These are phyloP conservation scores for Leishmania lainsoni DNA, from an alignment of 208 protist genomes.

Conservation along the genomic window DNA sequence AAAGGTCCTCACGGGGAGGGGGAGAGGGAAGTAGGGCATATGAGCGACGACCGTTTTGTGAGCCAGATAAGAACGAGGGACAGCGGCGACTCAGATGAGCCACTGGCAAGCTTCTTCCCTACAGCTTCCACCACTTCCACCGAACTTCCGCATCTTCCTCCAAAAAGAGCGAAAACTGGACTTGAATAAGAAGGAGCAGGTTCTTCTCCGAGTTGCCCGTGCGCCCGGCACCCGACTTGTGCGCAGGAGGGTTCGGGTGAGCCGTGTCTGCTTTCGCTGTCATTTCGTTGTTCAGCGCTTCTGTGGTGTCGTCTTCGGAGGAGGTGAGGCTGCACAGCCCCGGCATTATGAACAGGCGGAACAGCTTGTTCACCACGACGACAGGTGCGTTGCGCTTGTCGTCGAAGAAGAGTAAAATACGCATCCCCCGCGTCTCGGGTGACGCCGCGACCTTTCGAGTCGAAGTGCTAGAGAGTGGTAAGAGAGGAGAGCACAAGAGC, in stretches of 20 bases:
- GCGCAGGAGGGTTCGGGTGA: background rate
- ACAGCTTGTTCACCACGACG: slow-evolving; percentile 63
- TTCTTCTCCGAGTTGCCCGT: slow-evolving; percentile 19
- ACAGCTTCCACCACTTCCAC: slow-evolving; percentile 62
- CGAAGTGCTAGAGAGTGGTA: slow-evolving; percentile 1
- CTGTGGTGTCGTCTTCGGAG: slow-evolving; percentile 11
- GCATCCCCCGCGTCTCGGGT: slow-evolving; percentile 39
- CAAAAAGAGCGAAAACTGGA: slow-evolving; percentile 53
- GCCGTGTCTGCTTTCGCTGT: background rate
- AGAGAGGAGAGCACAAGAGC: background rate
- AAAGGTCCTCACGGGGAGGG: background rate
- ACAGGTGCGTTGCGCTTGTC: slow-evolving; percentile 42
- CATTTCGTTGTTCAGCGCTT: slow-evolving; percentile 4
- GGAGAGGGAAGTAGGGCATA: background rate
- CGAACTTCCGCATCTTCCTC: slow-evolving; percentile 49
- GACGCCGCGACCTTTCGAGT: background rate
- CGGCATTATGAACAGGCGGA: slow-evolving; percentile 50
- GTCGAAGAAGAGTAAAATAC: slow-evolving; percentile 55
- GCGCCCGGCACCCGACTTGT: background rate
- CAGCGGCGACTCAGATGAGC: background rate
- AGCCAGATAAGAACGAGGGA: background rate
- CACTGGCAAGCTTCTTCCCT: background rate
- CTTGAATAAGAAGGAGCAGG: slow-evolving; percentile 58
- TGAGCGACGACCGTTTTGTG: background rate
- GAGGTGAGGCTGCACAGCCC: slow-evolving; percentile 20